Conservation (phyloP, 2,329 filamentous ascomycete species). For the Colletotrichum magnum region DNA sequence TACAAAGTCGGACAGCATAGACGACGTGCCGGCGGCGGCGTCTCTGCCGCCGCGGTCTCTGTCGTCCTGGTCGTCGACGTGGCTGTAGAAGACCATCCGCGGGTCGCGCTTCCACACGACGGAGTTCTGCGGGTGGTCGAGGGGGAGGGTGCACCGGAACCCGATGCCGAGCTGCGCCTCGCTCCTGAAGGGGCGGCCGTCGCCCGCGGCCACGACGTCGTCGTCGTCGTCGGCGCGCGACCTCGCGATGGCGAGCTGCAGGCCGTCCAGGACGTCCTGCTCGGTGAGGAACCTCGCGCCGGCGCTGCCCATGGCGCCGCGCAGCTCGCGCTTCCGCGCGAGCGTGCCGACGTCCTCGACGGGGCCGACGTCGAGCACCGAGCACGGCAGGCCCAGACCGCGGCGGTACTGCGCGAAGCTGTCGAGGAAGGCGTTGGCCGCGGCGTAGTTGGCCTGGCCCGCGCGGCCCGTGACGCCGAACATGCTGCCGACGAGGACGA, state of each 20-base stretch:
- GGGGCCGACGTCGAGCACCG: slow-evolving; percentile 54
- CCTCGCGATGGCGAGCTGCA: not conserved
- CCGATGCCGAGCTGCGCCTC: not conserved
- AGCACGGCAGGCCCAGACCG: slow-evolving; percentile 51
- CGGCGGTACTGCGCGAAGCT: slow-evolving; percentile 53
- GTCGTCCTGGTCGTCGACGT: not conserved
- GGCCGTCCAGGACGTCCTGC: slow-evolving; percentile 35
- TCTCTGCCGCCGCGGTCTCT: no score
- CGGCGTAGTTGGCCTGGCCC: slow-evolving; percentile 55
- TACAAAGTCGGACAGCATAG: not conserved
- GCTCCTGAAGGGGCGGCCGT: not conserved
- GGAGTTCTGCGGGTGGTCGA: slow-evolving; percentile 5
- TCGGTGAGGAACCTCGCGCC: slow-evolving; percentile 37
- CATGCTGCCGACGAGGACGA: slow-evolving; percentile 46
- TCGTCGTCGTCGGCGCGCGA: slow-evolving; percentile 23
- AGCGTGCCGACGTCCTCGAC: slow-evolving; percentile 55
- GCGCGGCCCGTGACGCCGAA: slow-evolving; percentile 48
- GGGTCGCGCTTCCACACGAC: not conserved
- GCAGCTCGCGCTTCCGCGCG: slow-evolving; percentile 34
- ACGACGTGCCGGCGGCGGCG: not conserved
- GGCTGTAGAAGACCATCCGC: not conserved
- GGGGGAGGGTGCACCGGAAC: not conserved
- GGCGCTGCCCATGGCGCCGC: slow-evolving; percentile 14
- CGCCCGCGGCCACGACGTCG: slow-evolving; percentile 30
- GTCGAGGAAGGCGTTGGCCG: slow-evolving; percentile 57